Evolutionary conservation across 2,329 filamentous ascomycete genomes (phyloP), one percentile per base, ranked within the genome.

Genomic region (Calycina herbarum): DNA sequence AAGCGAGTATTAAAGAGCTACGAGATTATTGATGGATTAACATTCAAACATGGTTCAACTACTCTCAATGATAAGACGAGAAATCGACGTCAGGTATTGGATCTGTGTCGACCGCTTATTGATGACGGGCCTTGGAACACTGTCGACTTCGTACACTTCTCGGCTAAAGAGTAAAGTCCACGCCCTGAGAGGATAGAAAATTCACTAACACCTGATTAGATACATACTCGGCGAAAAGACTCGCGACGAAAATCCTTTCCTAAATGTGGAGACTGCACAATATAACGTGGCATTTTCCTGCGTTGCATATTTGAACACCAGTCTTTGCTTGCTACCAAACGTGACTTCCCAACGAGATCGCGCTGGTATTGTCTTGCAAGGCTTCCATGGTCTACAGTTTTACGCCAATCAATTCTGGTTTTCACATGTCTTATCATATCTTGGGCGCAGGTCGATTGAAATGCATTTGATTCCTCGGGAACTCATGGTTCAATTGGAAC

Each of bases 71-170:
- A 42, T 3, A 56, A 62, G 8, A 69, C 63, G 1, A 67, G 65
- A 57, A 6, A 57, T 5, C 45, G 13, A 1, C 57, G 20, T 20
- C 24, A 58, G 5, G 57, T 69, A n/a, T 24, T 69, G 7, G 67
- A 69, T 58, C 54, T 67, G 5, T 69, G 67, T 57, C 29, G 48
- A 51, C 66, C 66, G 17, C 24, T 68, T 3, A 66, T 68, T n/a
- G 64, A 68, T 42, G 59, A 66, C 8, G 64, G 67, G 5, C 42
- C 59, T 2, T 24, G 31, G 20, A 61, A 56, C 35, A 65, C 62
- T n/a, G n/a, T 68, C 2, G 60, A 65, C 20, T 68, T 68, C 38
- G 67, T 68, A 40, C 67, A 66, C 42, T 64, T 64, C 59, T 66
- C 64, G 2, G 67, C 67, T 24, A 68, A 66, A 57, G 64, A 61